Evolutionary conservation across 2,329 filamentous ascomycete genomes (phyloP).

Genomic region (Colletotrichum horii): DNA sequence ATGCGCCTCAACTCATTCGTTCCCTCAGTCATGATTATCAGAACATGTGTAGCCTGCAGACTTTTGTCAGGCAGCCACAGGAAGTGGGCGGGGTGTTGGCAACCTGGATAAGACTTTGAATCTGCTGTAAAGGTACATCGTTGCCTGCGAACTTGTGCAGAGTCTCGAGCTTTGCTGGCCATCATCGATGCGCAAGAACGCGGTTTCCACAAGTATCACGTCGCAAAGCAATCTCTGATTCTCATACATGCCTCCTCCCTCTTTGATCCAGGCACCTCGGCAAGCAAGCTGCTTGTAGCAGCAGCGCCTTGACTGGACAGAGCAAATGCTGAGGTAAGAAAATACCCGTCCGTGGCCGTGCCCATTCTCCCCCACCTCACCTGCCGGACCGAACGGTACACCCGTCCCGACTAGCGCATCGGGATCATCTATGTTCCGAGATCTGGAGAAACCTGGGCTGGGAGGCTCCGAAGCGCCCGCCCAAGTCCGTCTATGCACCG

Average conservation of each 20-base stretch:
- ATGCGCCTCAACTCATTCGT: background rate
- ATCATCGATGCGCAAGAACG: background rate
- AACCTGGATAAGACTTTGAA: background rate
- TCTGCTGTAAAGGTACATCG: background rate
- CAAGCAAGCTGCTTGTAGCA: background rate
- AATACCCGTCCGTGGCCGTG: background rate
- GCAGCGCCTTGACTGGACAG: background rate
- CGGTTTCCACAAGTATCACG: background rate
- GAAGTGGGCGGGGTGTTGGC: slow-evolving; percentile 2
- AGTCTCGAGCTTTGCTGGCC: background rate
- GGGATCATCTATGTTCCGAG: slow-evolving; percentile 14
- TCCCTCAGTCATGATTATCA: background rate
- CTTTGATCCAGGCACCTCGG: background rate
- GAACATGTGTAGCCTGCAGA: background rate
- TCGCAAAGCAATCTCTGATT: background rate
- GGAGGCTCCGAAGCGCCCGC: background rate
- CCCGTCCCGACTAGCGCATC: background rate
- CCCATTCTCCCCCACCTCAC: background rate
- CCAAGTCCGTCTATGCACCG: background rate
- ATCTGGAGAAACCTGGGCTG: background rate
- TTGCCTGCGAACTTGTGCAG: background rate
- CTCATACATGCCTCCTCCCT: background rate
- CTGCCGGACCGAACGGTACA: background rate
- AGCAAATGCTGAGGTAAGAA: background rate
- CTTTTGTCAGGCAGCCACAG: background rate